A percentile compares a stretch with the other conserved stretches of the same genome.
phyloP scores from a whole-genome alignment of 176 grass and related monocot species.

The Paspalum notatum region DNA sequence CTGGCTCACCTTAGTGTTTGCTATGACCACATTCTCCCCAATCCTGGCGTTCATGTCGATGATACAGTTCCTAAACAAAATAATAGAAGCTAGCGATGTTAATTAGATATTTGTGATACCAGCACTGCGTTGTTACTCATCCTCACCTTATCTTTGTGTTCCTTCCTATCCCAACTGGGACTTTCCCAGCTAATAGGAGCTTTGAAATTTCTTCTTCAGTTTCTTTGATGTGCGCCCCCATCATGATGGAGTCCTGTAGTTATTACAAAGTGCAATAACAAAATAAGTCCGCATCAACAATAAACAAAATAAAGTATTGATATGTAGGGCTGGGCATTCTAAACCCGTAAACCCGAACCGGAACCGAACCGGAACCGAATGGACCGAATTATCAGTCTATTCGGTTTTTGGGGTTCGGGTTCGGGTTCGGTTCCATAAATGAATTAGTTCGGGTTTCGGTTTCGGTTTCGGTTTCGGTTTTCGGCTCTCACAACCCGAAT shows the following conservation, averaged over 20 bases:
- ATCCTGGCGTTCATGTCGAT: slow-evolving; percentile 86
- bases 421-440: too few species aligned
- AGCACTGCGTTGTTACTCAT: not conserved
- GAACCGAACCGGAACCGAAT: too few species aligned
- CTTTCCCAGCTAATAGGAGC: slow-evolving; percentile 51
- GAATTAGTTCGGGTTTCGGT: too few species aligned
- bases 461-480: too few species aligned
- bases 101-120: not conserved
- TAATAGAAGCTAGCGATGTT: not conserved
- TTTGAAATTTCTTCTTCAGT: slow-evolving; percentile 60
- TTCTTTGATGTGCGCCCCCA: slow-evolving; percentile 72
- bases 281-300: not conserved
- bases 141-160: slow-evolving; percentile 77
- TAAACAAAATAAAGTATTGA: not conserved
- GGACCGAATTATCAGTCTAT: too few species aligned
- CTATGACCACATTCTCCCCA: slow-evolving; percentile 56
- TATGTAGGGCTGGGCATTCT: too few species aligned
- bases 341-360: too few species aligned
- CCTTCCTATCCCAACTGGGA: slow-evolving; percentile 68
- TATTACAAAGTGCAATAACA: slow-evolving; percentile 2
- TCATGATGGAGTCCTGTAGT: slow-evolving; percentile 77
- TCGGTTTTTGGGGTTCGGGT: too few species aligned
- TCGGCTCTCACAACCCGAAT: too few species aligned
- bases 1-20: slow-evolving; percentile 54
- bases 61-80: slow-evolving; percentile 60